Base-by-base conservation (phyloP, 208 protist genomes). In the Crithidia expoeki region DNA sequence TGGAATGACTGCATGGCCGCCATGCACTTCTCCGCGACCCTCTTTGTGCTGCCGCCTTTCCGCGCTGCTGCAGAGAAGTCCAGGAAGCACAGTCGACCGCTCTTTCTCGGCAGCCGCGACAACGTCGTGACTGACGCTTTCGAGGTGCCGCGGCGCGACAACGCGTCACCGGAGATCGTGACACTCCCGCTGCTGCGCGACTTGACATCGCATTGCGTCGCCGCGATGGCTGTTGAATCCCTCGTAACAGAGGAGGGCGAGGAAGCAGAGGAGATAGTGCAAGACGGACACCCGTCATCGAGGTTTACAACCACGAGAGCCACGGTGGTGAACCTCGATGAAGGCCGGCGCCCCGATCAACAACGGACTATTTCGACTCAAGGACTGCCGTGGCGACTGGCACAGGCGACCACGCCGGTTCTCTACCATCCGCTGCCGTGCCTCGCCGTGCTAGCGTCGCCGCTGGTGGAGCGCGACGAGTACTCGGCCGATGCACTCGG, bases 401-500 rank as follows among this genome's bases (percentile, higher is more conserved):
- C 47, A 12, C 52, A 69, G 53, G 23, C 42, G 14, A 34, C 42
- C 38, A 58, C 70, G 21, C 68, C 68, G 17, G 55, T 75, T 6
- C 50, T 83, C 11, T 86, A 83, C 51, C 77, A 75, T 36, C 81
- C 77, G 3, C 49, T 84, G 16, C 74, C 78, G 1, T 67, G 70
- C 55, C 50, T 93, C 6, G 53, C 74, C 21, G 66, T 93, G 19
- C 55, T 90, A n/a, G 81, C 74, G 0, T 27, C 52, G 2, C 87
- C 79, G n/a, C 55, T 90, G 38, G 36, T 85, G 36, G 63, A 52
- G 36, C 79, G 60, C 6, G 69, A 81, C 11, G 82, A 90, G 53
- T 58, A 74, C 28, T 66, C 68, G 28, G n/a, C 68, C 0, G 66
- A 74, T 2, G 38, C 74, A 2, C 44, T 74, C 25, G 70, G 62